Base-by-base conservation (phyloP, 108 stramenopile species). In the Nitzschia sp. region DNA sequence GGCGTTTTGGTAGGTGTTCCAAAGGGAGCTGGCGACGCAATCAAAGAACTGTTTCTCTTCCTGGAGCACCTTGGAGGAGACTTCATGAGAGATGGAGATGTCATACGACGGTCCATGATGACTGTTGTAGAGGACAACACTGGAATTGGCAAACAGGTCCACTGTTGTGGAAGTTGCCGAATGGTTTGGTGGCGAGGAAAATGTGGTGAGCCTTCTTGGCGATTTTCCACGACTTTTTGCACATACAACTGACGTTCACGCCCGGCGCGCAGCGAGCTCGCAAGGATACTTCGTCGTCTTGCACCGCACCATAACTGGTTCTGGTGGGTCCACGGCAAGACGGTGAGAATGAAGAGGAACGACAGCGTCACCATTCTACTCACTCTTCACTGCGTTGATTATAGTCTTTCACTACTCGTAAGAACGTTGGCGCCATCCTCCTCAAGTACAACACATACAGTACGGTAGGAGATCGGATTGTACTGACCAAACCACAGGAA, bases 1-100 rank as follows among this genome's bases (percentile, higher is more conserved):
- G 75, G 55, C 37, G 69, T 69, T 51, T 55, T 74, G 39, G 73
- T 54, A 0, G 73, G 74, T 51, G 74, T 63, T 40, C 61, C 67
- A 63, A 75, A 76, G 11, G 73, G 73, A 40, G 73, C 55, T 19
- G 68, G 7, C 7, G 19, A 55, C 3, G 73, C 54, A 22, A 65
- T 11, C 20, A 41, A 6, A 6, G 51, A 57, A 41, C 54, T 50
- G 39, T 64, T 41, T 6, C 73, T 60, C 34, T 66, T 75, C 63
- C 51, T 51, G 8, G 29, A 38, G 11, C 66, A 41, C 43, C 73
- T 51, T 24, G 73, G 73, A 12, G 73, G 73, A 7, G 73, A 68
- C 46, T 75, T 75, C 57, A 67, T 12, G 3, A 65, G 21, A 14
- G 26, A 52, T 14, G 63, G 55, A 14, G 51, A 62, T 2, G 37